A percentile compares a stretch with the other conserved stretches of the same genome.
These are phyloP conservation scores for Hyphopichia burtonii DNA, from an alignment of 1,139 yeast species.

Conservation along the genomic window DNA sequence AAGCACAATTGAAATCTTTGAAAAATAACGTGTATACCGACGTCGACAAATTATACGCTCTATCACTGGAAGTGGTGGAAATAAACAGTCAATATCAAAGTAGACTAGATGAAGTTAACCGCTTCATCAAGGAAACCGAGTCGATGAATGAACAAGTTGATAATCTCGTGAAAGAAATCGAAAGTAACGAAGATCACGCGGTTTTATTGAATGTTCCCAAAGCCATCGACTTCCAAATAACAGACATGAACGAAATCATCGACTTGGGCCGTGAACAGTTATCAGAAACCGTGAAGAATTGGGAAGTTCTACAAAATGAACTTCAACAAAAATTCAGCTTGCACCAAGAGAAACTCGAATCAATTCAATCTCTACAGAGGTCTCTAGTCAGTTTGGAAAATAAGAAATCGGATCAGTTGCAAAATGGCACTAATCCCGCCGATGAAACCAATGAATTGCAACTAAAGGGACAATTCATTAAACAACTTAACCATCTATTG, in stretches of 20 bases:
- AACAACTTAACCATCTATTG: slow-evolving; percentile 1
- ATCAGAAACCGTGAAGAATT: neutral
- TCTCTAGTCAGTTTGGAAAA: neutral
- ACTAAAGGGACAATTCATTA: slow-evolving; percentile 1
- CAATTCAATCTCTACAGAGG: neutral
- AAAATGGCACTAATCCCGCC: neutral
- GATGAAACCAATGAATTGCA: neutral
- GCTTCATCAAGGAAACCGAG: neutral
- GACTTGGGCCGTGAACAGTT: slow-evolving; percentile 1
- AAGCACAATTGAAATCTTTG: neutral
- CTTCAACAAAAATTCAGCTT: neutral
- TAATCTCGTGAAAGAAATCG: neutral
- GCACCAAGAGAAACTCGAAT: neutral
- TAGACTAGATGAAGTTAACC: neutral
- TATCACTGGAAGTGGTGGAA: slow-evolving; percentile 2
- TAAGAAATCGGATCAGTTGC: too few relatives aligned
- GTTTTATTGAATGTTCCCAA: slow-evolving; percentile 2
- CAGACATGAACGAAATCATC: slow-evolving; percentile 1
- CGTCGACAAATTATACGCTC: neutral
- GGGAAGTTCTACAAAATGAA: neutral
- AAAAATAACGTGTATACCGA: neutral
- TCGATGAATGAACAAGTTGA: neutral
- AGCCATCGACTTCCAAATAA: neutral
- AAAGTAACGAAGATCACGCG: slow-evolving; percentile 1
- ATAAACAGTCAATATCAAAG: neutral